phyloP scores from a whole-genome alignment of 2,329 filamentous ascomycete species.

The Hymenoscyphus fraxineus region DNA sequence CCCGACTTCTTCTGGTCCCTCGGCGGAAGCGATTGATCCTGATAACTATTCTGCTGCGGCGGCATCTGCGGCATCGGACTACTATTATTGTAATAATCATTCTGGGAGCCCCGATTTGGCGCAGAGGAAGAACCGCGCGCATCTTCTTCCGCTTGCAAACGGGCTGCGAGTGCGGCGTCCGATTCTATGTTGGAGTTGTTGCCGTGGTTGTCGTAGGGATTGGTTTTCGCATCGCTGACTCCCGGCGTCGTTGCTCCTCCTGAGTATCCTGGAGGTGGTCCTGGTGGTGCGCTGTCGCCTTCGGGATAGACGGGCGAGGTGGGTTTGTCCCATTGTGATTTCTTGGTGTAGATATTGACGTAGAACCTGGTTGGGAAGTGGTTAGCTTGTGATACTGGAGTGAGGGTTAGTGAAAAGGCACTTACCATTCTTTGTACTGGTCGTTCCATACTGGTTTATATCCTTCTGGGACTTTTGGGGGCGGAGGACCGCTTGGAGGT shows the following conservation, averaged over 20 bases:
- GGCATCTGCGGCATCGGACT: neutral
- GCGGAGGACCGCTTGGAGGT: constrained; percentile 42
- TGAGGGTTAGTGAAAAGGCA: constrained; percentile 1
- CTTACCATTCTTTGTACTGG: constrained; percentile 80
- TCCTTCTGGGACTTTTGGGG: constrained; percentile 61
- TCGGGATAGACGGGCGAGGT: constrained; percentile 63
- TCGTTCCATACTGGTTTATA: constrained; percentile 86
- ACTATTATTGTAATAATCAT: constrained; percentile 8
- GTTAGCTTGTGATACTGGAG: constrained; percentile 17
- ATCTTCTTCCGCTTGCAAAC: constrained; percentile 81
- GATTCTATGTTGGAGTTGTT: constrained; percentile 42
- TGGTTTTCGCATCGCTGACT: constrained; percentile 56
- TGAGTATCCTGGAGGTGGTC: constrained; percentile 60
- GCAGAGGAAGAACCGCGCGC: constrained; percentile 36
- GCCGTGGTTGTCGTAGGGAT: constrained; percentile 55
- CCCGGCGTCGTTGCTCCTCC: constrained; percentile 15
- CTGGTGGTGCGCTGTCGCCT: constrained; percentile 50
- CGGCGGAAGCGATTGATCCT: constrained; percentile 40
- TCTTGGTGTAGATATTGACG: constrained; percentile 82
- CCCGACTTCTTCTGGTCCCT: constrained; percentile 41
- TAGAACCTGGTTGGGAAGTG: constrained; percentile 64
- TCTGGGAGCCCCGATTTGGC: constrained; percentile 11
- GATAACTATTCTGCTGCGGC: constrained; percentile 6
- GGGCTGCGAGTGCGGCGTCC: constrained; percentile 70
- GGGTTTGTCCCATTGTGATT: constrained; percentile 87